Percentiles rank a stretch among this genome's conserved stretches.
Conservation (phyloP, 257 asterid species). For the Solanum dulcamara region DNA sequence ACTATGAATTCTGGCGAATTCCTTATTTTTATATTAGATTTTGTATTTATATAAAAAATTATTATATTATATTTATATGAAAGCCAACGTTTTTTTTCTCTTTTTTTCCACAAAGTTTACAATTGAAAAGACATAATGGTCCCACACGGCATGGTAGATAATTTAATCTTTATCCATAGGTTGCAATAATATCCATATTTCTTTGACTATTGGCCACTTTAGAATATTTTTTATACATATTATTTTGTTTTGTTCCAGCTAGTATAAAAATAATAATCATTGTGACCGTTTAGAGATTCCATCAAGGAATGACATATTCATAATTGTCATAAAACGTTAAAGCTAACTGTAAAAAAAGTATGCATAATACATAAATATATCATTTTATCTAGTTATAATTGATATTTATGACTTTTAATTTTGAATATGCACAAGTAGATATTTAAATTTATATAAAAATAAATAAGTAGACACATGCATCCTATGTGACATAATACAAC, state of each 20-base stretch:
- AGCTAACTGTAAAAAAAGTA: neutral
- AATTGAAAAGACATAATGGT: neutral
- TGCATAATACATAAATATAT: too few relatives aligned
- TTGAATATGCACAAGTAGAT: too few relatives aligned
- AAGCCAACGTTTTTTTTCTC: neutral
- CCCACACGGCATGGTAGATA: neutral
- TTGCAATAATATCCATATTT: neutral
- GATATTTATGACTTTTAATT: too few relatives aligned
- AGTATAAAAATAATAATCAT: neutral
- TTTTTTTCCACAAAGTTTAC: neutral
- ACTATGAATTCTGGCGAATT: too few relatives aligned
- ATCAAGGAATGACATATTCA: neutral
- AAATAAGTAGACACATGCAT: too few relatives aligned
- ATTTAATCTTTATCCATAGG: neutral
- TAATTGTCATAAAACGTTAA: neutral
- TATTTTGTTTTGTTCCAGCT: neutral
- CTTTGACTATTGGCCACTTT: neutral
- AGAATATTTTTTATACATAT: neutral
- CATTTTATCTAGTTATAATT: too few relatives aligned
- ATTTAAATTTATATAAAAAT: too few relatives aligned
- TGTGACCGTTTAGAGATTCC: neutral
- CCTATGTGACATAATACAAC: too few relatives aligned
- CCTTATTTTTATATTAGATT: too few relatives aligned
- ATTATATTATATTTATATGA: too few relatives aligned
- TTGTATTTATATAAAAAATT: too few relatives aligned